Evolutionary conservation across 208 protist species (phyloP).

Genomic region (Plasmodiophora brassicae): DNA sequence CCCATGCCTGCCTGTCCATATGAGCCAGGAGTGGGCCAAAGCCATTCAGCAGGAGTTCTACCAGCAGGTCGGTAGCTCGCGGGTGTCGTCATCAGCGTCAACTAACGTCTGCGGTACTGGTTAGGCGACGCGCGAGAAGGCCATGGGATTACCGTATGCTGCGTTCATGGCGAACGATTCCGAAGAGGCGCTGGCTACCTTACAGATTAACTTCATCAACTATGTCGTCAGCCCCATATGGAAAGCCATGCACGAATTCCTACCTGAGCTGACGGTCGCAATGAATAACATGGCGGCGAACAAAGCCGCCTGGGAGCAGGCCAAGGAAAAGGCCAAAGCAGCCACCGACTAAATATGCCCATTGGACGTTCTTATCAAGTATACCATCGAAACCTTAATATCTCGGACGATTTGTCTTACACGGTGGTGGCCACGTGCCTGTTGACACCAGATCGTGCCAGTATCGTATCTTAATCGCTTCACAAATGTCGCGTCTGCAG

Average conservation of each 20-base stretch:
- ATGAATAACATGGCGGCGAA: conserved; percentile 14
- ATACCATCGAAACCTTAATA: too few species aligned
- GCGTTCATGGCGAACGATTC: conserved; percentile 27
- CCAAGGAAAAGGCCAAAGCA: background rate
- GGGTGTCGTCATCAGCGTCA: conserved; percentile 51
- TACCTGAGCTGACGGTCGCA: background rate
- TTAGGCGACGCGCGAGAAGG: conserved; percentile 39
- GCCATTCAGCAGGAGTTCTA: conserved; percentile 30
- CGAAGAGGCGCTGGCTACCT: background rate
- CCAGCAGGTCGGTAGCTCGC: conserved; percentile 43
- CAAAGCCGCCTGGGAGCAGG: background rate
- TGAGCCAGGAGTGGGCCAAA: background rate
- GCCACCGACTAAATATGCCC: too few species aligned
- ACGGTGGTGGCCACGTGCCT: too few species aligned
- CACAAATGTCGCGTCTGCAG: too few species aligned
- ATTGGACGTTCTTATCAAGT: too few species aligned
- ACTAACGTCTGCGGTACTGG: background rate
- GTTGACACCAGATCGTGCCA: too few species aligned
- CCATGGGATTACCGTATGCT: conserved; percentile 23
- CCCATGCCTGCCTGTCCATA: background rate
- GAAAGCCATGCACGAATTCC: conserved; percentile 16
- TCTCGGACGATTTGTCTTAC: too few species aligned
- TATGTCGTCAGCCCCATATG: conserved; percentile 17
- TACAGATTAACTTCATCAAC: conserved; percentile 42
- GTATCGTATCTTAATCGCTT: too few species aligned